phyloP scores from a whole-genome alignment of 164 flowering plant species.

The Cinnamomum micranthum region DNA sequence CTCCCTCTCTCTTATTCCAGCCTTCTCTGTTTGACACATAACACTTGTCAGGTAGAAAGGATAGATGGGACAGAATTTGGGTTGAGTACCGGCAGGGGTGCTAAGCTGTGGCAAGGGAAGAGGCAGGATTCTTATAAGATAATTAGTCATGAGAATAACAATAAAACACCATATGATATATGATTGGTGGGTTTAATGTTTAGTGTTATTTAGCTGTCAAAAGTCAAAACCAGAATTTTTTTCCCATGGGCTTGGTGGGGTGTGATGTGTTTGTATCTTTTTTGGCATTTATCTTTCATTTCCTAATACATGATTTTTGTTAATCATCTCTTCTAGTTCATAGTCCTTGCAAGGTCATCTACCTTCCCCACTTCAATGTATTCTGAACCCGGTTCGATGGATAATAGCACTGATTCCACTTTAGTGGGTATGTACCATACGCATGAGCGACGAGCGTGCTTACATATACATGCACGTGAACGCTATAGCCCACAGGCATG shows the following conservation, averaged over 20 bases:
- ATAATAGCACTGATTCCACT: background rate
- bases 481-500: background rate
- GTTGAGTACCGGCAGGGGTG: conserved; percentile 9
- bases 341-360: background rate
- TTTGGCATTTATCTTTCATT: background rate
- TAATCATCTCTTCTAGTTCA: background rate
- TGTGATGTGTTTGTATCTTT: conserved; percentile 7
- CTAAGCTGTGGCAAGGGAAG: conserved; percentile 7
- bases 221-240: conserved; percentile 7
- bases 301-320: background rate
- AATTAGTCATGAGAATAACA: background rate
- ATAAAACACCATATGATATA: background rate
- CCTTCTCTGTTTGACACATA: conserved; percentile 1
- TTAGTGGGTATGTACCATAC: background rate
- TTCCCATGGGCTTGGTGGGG: conserved; percentile 6
- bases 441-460: background rate
- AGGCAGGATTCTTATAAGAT: conserved; percentile 8
- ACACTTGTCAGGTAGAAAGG: conserved; percentile 6
- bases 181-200: conserved; percentile 18
- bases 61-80: conserved; percentile 7
- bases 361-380: background rate
- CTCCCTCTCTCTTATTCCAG: background rate
- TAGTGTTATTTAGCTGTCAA: conserved; percentile 6
- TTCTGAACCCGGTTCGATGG: background rate
- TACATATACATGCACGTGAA: background rate